Evolutionary conservation across 306 rosid species (phyloP).

Genomic region (Vigna hirtella): DNA sequence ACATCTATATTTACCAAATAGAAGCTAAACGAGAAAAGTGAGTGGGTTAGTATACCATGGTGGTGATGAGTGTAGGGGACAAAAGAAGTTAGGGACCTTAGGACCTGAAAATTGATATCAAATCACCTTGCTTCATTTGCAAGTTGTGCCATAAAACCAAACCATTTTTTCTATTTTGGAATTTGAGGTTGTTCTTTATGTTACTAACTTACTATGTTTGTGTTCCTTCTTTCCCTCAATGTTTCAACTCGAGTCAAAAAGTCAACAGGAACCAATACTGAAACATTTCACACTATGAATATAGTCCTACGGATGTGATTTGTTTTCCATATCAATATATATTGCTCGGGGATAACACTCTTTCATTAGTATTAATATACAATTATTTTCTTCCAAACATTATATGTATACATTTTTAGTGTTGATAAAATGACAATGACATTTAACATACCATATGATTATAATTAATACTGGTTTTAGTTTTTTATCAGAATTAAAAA

Average conservation of each 20-base stretch:
- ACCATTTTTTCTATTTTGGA: not conserved
- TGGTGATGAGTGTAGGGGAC: conserved; percentile 53
- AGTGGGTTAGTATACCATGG: too few species aligned
- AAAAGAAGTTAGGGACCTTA: conserved; percentile 44
- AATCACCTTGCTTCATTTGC: conserved; percentile 63
- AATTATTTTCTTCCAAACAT: too few species aligned
- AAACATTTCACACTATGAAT: not conserved
- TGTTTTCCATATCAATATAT: not conserved
- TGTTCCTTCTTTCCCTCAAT: not conserved
- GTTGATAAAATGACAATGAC: too few species aligned
- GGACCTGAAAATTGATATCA: conserved; percentile 40
- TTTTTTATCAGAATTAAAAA: too few species aligned
- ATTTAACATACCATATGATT: too few species aligned
- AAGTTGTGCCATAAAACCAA: conserved; percentile 51
- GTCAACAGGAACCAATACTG: conserved; percentile 1
- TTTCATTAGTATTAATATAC: too few species aligned
- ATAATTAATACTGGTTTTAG: too few species aligned
- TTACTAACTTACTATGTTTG: not conserved
- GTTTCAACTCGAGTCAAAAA: not conserved
- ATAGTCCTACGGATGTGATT: not conserved
- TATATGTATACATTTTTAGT: too few species aligned
- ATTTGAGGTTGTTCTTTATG: not conserved
- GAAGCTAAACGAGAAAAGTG: too few species aligned
- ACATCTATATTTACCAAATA: too few species aligned
- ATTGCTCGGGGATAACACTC: not conserved